These are phyloP conservation scores for Penicillium waksmanii DNA, from an alignment of 495 filamentous ascomycete species.

Conservation along the genomic window DNA sequence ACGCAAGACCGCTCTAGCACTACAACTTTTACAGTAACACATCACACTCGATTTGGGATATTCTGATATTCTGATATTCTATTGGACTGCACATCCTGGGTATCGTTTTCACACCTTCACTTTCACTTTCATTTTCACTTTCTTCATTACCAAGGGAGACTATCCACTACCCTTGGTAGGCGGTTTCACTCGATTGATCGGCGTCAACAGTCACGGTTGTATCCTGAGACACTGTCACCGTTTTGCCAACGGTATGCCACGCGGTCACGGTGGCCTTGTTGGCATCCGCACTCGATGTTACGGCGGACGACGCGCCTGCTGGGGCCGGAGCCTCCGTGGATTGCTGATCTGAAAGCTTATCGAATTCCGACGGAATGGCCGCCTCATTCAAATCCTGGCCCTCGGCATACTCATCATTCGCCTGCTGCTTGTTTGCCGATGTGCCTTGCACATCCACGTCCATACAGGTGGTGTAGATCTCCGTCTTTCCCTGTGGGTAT, in stretches of 20 bases:
- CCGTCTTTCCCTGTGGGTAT: constrained; percentile 57
- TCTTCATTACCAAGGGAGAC: too few species aligned
- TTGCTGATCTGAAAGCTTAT: constrained; percentile 21
- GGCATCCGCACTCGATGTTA: background rate
- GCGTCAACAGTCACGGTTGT: constrained; percentile 10
- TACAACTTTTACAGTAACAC: constrained; percentile 5
- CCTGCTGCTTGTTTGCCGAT: constrained; percentile 16
- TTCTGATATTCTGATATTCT: background rate
- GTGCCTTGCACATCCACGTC: constrained; percentile 66
- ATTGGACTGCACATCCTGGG: background rate
- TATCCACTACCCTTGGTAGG: background rate
- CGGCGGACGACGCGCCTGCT: constrained; percentile 2
- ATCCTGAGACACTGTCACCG: constrained; percentile 8
- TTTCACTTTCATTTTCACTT: too few species aligned
- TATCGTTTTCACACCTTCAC: background rate
- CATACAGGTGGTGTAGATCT: constrained; percentile 83
- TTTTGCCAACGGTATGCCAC: constrained; percentile 20
- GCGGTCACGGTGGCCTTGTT: constrained; percentile 24
- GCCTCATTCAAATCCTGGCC: constrained; percentile 43
- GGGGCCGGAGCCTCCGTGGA: background rate
- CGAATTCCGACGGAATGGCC: constrained; percentile 43
- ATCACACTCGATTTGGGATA: background rate
- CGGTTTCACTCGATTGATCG: background rate
- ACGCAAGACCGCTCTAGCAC: background rate
- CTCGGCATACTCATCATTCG: constrained; percentile 24